Percentiles rank a stretch among this genome's conserved stretches.
Conservation (phyloP, 805 yeast species). For the Candida coleopterorum region DNA sequence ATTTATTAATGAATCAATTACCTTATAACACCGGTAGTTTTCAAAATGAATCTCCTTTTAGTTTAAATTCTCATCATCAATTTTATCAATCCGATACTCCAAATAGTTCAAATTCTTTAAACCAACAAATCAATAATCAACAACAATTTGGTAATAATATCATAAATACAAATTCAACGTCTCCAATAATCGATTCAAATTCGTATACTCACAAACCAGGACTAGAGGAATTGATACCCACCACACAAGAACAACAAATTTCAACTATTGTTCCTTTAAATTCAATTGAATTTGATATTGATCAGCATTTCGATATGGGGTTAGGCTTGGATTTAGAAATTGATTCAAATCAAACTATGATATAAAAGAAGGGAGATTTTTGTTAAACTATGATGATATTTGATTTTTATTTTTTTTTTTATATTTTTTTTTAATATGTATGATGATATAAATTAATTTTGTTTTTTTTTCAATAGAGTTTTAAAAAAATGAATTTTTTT, state of each 20-base stretch:
- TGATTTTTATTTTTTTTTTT: too few relatives aligned
- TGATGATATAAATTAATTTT: too few relatives aligned
- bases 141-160: background rate
- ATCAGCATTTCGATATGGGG: background rate
- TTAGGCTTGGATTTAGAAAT: background rate
- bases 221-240: too few relatives aligned
- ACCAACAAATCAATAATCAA: too few relatives aligned
- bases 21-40: constrained; percentile 1
- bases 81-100: constrained; percentile 9
- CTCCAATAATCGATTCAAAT: too few relatives aligned
- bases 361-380: too few relatives aligned
- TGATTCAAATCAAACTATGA: constrained; percentile 2
- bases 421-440: too few relatives aligned
- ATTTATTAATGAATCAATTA: constrained; percentile 2
- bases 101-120: constrained; percentile 2
- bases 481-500: too few relatives aligned
- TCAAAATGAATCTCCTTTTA: constrained; percentile 6
- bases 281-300: background rate
- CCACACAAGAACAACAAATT: constrained; percentile 18
- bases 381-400: too few relatives aligned
- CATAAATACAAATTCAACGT: background rate
- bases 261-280: background rate
- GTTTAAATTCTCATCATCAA: constrained; percentile 4
- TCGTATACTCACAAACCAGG: too few relatives aligned
- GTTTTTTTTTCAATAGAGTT: too few relatives aligned